Evolutionary conservation across 1,139 yeast genomes (phyloP).

Genomic region (Hansenula anomala): DNA sequence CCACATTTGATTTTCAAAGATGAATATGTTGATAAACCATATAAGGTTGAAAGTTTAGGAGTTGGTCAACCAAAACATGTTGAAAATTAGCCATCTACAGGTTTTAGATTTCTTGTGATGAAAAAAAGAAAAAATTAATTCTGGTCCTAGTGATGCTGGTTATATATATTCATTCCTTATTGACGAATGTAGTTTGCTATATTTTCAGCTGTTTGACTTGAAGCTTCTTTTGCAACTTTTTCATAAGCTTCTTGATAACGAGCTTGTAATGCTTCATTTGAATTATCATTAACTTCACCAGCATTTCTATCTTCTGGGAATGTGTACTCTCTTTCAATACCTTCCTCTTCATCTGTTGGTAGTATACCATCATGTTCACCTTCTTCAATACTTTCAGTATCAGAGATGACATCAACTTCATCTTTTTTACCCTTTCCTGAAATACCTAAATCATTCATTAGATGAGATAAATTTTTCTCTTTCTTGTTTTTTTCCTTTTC

Average conservation of each 20-base stretch:
- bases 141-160: too few relatives aligned
- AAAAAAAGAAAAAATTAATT: too few relatives aligned
- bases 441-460: constrained; percentile 83
- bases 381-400: constrained; percentile 51
- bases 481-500: constrained; percentile 70
- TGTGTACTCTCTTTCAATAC: constrained; percentile 53
- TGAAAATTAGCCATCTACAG: too few relatives aligned
- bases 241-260: constrained; percentile 73
- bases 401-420: constrained; percentile 68
- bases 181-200: constrained; percentile 60
- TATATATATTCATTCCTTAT: constrained; percentile 7
- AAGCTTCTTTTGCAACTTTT: constrained; percentile 53
- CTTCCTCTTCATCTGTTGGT: constrained; percentile 59
- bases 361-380: constrained; percentile 60
- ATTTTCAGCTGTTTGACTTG: constrained; percentile 63
- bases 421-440: constrained; percentile 32
- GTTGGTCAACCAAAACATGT: not conserved
- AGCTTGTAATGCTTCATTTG: constrained; percentile 55
- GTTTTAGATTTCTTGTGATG: too few relatives aligned
- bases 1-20: constrained; percentile 66
- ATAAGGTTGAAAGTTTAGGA: constrained; percentile 5
- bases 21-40: constrained; percentile 25
- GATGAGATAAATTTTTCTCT: constrained; percentile 60
- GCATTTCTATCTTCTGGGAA: constrained; percentile 62
- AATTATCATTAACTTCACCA: constrained; percentile 49